phyloP scores from a whole-genome alignment of 176 grass and related monocot genomes.

The Alloteropsis semialata region DNA sequence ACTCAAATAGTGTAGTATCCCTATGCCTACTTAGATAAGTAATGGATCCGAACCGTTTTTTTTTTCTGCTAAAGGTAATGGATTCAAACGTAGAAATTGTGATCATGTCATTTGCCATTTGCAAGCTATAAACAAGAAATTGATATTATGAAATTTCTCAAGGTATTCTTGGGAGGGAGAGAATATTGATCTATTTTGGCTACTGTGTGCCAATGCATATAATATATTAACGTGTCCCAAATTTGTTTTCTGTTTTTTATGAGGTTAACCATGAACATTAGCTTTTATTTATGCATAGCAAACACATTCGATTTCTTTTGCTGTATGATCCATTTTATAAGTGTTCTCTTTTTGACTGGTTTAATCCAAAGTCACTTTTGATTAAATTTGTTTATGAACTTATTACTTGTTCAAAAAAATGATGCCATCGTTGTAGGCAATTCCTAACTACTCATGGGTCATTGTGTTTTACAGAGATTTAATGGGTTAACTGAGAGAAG shows the following conservation, averaged over 20 bases:
- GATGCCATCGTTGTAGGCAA: not conserved
- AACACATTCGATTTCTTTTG: not conserved
- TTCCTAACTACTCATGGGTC: not conserved
- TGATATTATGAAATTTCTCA: not conserved
- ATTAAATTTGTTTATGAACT: not conserved
- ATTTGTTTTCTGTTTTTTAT: not conserved
- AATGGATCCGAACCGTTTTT: not conserved
- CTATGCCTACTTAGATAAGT: not conserved
- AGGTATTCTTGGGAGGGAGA: not conserved
- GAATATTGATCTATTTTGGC: not conserved
- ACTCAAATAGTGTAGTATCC: not conserved
- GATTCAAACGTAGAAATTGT: not conserved
- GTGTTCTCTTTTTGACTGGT: not conserved
- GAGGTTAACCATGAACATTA: not conserved
- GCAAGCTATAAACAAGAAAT: not conserved
- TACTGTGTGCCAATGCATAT: not conserved
- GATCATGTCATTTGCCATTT: not conserved
- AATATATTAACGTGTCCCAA: not conserved
- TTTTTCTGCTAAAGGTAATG: not conserved
- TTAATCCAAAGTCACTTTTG: not conserved
- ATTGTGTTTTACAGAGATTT: constrained; percentile 49
- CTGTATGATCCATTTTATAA: not conserved
- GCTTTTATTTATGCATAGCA: not conserved
- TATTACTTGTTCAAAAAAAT: not conserved
- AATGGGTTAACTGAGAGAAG: constrained; percentile 55